phyloP scores from a whole-genome alignment of 768 basidiomycete genomes.

The Pisolithus marmoratus region DNA sequence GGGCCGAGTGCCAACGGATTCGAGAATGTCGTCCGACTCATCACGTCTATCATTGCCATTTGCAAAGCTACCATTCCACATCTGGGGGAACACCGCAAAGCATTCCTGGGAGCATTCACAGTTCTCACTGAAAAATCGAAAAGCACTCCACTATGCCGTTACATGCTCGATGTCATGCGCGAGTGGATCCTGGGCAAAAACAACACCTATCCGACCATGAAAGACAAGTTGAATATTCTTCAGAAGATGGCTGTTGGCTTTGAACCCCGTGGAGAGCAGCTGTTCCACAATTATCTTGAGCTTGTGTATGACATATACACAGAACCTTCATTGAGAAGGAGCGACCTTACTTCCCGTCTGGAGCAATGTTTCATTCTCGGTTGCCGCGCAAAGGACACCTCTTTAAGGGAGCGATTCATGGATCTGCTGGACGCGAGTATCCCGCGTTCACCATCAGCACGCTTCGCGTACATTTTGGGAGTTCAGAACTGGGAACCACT shows the following conservation, averaged over 20 bases:
- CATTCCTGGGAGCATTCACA: constrained; percentile 70
- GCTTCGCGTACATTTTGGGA: constrained; percentile 85
- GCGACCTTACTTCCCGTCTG: constrained; percentile 88
- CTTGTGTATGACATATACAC: constrained; percentile 94
- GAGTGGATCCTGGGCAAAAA: constrained; percentile 87
- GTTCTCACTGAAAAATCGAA: constrained; percentile 88
- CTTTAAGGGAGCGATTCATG: constrained; percentile 78
- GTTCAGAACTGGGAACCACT: constrained; percentile 95
- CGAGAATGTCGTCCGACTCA: constrained; percentile 57
- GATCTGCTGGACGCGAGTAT: constrained; percentile 87
- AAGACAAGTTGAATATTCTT: constrained; percentile 88
- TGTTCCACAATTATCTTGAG: constrained; percentile 81
- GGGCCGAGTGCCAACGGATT: constrained; percentile 42
- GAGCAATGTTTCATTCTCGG: constrained; percentile 93
- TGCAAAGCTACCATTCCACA: constrained; percentile 74
- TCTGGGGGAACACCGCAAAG: constrained; percentile 82
- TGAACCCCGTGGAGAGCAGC: constrained; percentile 70
- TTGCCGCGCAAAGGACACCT: constrained; percentile 75
- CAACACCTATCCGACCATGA: constrained; percentile 86
- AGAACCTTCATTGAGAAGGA: constrained; percentile 76
- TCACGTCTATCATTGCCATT: constrained; percentile 81
- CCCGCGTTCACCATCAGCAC: constrained; percentile 72
- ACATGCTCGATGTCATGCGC: constrained; percentile 78
- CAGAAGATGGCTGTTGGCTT: constrained; percentile 81
- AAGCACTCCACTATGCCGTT: constrained; percentile 69